Evolutionary conservation across 2,329 filamentous ascomycete species (phyloP), one percentile per base, ranked within the genome.

Genomic region (Dothideomycetes sp.): DNA sequence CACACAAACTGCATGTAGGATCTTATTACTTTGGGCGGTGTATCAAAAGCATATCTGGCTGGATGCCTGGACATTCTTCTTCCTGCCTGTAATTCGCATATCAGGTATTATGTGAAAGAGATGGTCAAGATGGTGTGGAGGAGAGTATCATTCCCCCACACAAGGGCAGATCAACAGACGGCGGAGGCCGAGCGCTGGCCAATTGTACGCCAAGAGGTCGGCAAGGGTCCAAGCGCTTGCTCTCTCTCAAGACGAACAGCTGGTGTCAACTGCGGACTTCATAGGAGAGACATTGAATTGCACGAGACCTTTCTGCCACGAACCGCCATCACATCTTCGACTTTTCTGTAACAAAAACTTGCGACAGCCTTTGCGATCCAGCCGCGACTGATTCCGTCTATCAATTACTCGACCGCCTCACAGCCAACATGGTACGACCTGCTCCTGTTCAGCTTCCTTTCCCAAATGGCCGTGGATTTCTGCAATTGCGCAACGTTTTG

Each of bases 341-440:
- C n/a, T 11, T 22, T 27, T 3, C 16, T 33, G n/a, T n/a, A n/a
- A n/a, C n/a, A n/a, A n/a, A n/a, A n/a, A n/a, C n/a, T n/a, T n/a
- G n/a, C n/a, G n/a, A n/a, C n/a, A n/a, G n/a, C n/a, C n/a, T n/a
- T n/a, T 19, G 36, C 28, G 37, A 40, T 7, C 12, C 20, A 33
- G 15, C 30, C 27, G 19, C 32, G 32, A 24, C 32, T 8, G 7
- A 7, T 11, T 2, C 8, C 23, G 19, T 12, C 20, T 9, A 6
- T 16, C 18, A 19, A 24, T 24, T 7, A 15, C 16, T 20, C 6
- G 5, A 3, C 19, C 16, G 2, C 23, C 8, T 33, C 29, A 33
- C 37, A 25, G 12, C 29, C 37, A 40, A 25, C 29, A 40, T 40
- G 37, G 37, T 40, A 40, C 20, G 37, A 19, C 19, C 22, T 29